A percentile compares a stretch with the other conserved stretches of the same genome.
phyloP scores from a whole-genome alignment of 306 rosid genomes.

The Ammopiptanthus mongolicus region DNA sequence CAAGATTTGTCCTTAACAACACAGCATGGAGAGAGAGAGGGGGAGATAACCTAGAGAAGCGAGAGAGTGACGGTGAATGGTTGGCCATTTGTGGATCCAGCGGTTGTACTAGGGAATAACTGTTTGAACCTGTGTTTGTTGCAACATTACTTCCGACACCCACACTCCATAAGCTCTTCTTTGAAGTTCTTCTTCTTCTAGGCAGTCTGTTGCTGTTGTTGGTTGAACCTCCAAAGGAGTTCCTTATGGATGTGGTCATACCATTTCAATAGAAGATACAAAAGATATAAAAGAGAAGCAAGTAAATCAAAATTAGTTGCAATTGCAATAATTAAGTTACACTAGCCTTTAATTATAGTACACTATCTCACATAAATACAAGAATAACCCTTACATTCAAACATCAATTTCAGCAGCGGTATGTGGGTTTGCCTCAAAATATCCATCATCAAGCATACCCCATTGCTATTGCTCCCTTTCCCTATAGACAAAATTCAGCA shows the following conservation, averaged over 20 bases:
- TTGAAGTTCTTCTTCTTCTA: conserved; percentile 25
- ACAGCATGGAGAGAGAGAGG: background rate
- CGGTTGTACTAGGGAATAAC: conserved; percentile 67
- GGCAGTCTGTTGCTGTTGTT: background rate
- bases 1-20: no score
- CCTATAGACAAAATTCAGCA: no score
- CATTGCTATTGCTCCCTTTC: no score
- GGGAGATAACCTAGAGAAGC: conserved; percentile 66
- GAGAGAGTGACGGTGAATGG: conserved; percentile 54
- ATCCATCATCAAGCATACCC: no score
- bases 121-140: conserved; percentile 87
- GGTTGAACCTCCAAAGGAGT: conserved; percentile 64
- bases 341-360: no score
- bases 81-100: conserved; percentile 87
- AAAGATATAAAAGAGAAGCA: no score
- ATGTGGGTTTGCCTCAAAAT: no score
- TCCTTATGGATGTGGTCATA: conserved; percentile 64
- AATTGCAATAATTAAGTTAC: no score
- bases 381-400: no score
- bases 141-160: conserved; percentile 92
- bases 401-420: no score
- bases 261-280: conserved; percentile 71
- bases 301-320: no score
- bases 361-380: no score
- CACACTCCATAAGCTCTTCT: conserved; percentile 74